phyloP scores from a whole-genome alignment of 257 asterid species.

The Ophiorrhiza pumila region DNA sequence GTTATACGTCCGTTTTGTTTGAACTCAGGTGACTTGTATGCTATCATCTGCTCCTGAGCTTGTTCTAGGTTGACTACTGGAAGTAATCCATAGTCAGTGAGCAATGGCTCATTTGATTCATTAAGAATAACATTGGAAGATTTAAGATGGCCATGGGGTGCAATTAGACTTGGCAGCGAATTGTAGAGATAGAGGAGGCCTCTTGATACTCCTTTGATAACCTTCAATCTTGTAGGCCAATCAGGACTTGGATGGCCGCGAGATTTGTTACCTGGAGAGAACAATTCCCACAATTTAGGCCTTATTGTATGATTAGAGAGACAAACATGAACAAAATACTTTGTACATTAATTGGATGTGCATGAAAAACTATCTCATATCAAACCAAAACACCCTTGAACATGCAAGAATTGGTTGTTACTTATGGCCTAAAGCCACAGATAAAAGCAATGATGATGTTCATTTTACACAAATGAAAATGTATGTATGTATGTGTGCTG shows the following conservation, averaged over 20 bases:
- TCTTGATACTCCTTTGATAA: constrained; percentile 65
- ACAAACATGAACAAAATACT: neutral
- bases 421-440: neutral
- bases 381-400: neutral
- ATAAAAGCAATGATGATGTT: neutral
- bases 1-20: constrained; percentile 51
- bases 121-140: constrained; percentile 84
- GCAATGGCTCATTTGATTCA: constrained; percentile 43
- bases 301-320: neutral
- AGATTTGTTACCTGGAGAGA: constrained; percentile 47
- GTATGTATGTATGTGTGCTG: neutral
- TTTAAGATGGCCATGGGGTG: constrained; percentile 91
- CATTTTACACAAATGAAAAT: neutral
- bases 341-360: neutral
- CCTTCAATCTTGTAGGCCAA: constrained; percentile 73
- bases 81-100: constrained; percentile 71
- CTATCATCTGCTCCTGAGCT: constrained; percentile 71
- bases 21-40: constrained; percentile 82
- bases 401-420: neutral
- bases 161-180: constrained; percentile 75
- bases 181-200: constrained; percentile 68
- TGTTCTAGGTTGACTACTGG: constrained; percentile 76
- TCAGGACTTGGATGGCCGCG: constrained; percentile 42
- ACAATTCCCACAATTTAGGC: neutral
- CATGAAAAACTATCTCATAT: neutral